Conservation (phyloP, 164 flowering plant genomes). For the Kingdonia uniflora region DNA sequence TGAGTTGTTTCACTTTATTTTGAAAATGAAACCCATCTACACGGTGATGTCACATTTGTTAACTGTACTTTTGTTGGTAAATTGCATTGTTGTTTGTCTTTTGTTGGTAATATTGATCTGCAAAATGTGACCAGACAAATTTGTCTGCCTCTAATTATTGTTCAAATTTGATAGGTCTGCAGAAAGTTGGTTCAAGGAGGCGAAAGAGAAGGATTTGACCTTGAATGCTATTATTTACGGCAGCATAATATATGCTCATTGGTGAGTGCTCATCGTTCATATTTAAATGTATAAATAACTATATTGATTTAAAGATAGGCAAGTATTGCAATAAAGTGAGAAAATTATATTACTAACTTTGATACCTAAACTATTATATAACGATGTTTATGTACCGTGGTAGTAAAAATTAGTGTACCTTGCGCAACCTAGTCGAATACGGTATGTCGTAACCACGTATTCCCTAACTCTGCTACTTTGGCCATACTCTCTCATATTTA, state of each 20-base stretch:
- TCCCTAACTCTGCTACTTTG: too few relatives aligned
- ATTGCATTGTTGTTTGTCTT: too few relatives aligned
- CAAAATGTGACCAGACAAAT: too few relatives aligned
- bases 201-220: slow-evolving; percentile 44
- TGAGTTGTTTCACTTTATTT: too few relatives aligned
- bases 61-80: too few relatives aligned
- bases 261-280: slow-evolving; percentile 43
- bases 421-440: not conserved
- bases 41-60: too few relatives aligned
- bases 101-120: too few relatives aligned
- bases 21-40: too few relatives aligned
- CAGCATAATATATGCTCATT: slow-evolving; percentile 79
- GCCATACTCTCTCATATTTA: too few relatives aligned
- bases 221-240: slow-evolving; percentile 80
- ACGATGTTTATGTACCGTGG: not conserved
- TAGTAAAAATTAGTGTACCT: not conserved
- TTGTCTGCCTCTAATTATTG: not conserved
- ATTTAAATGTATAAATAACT: too few relatives aligned
- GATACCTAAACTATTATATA: not conserved
- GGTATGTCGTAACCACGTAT: not conserved
- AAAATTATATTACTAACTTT: not conserved
- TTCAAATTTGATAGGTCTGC: slow-evolving; percentile 71
- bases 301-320: too few relatives aligned
- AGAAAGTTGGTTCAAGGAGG: slow-evolving; percentile 88
- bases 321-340: too few relatives aligned